phyloP scores from a whole-genome alignment of 1,284 basidiomycete genomes.

The Rhodotorula sp. region DNA sequence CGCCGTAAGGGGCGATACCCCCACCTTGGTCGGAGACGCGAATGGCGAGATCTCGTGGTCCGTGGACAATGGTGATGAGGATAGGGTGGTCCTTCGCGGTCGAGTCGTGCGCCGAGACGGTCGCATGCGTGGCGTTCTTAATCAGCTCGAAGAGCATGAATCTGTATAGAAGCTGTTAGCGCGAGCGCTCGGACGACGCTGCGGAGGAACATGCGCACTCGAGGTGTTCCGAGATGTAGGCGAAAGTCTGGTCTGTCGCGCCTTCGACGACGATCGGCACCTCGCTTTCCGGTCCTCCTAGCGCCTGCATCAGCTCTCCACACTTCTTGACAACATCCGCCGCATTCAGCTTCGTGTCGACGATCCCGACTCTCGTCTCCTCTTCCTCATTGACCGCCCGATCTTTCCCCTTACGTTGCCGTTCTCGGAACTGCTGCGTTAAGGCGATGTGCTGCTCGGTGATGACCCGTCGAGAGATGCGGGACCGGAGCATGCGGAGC shows the following conservation, averaged over 20 bases:
- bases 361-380: slow-evolving; percentile 68
- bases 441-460: slow-evolving; percentile 86
- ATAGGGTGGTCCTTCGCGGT: slow-evolving; percentile 57
- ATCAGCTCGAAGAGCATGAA: slow-evolving; percentile 85
- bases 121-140: slow-evolving; percentile 62
- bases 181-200: background rate
- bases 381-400: background rate
- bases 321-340: slow-evolving; percentile 69
- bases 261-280: slow-evolving; percentile 65
- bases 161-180: slow-evolving; percentile 49
- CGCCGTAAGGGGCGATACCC: slow-evolving; percentile 40
- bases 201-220: slow-evolving; percentile 46
- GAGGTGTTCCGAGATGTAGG: slow-evolving; percentile 84
- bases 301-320: slow-evolving; percentile 55
- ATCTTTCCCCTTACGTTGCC: slow-evolving; percentile 54
- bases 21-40: slow-evolving; percentile 76
- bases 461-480: slow-evolving; percentile 83
- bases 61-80: slow-evolving; percentile 67
- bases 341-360: slow-evolving; percentile 72
- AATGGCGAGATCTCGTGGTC: slow-evolving; percentile 67
- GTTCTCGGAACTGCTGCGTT: slow-evolving; percentile 59
- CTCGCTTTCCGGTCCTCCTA: slow-evolving; percentile 66
- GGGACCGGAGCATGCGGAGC: slow-evolving; percentile 82
- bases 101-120: slow-evolving; percentile 31
- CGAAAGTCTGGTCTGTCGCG: slow-evolving; percentile 56